Evolutionary conservation across 2,329 filamentous ascomycete genomes (phyloP), one percentile per base, ranked within the genome.

Genomic region (Paraconiothyrium sp.): DNA sequence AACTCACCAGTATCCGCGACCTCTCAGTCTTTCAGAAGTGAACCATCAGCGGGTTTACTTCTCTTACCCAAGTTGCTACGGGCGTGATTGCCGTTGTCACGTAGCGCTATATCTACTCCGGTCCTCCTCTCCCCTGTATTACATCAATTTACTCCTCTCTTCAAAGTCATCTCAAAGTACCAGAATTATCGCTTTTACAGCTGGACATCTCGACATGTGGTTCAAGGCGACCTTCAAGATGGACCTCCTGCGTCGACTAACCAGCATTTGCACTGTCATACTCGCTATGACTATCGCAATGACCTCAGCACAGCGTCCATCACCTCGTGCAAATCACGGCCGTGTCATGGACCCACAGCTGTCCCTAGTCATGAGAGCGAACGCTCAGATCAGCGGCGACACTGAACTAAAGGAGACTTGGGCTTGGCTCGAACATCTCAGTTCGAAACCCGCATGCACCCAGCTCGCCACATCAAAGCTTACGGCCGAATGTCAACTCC

Each of bases 401-500:
- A 57, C 54, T n/a, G 58, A 59, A 39, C 50, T 61, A 4, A 54
- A 37, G 16, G 61, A 60, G 14, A 59, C 54, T 16, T 52, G 55
- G 27, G 41, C 47, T 9, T 59, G 48, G 48, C 37, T 60, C 43
- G 34, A 60, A 2, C 54, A 54, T 13, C 47, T 60, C 2, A 48
- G 32, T 68, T 67, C 72, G 68, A 43, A 71, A 4, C 67, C 70
- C 4, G 69, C 84, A 0, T 89, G 86, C 75, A 82, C 83, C 59
- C 81, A 82, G 8, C 73, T 86, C 41, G 86, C 86, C 8, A 81
- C 83, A 2, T 79, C 80, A 2, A 81, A 79, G 41, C 78, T 89
- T 3, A 77, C 88, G 57, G 78, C 82, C 54, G 85, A 85, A 37
- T 89, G 87, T 68, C 81, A 85, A 65, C 75, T 79, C 0, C 76